Evolutionary conservation across 345 rosid genomes (phyloP).

Genomic region (Murraya koenigii): DNA sequence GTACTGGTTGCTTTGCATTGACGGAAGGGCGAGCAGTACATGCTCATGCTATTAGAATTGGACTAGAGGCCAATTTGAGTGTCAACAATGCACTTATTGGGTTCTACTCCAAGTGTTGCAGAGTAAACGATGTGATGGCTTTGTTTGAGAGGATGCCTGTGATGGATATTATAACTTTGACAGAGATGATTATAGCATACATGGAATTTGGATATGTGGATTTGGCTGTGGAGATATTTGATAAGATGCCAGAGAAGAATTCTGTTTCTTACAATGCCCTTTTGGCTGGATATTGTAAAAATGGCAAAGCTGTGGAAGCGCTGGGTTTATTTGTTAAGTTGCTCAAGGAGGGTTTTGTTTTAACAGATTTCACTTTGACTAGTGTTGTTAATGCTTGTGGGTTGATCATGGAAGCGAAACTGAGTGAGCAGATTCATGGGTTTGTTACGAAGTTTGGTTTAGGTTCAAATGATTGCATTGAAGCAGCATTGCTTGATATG

Average conservation of each 20-base stretch:
- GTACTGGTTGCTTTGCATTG: conserved; percentile 36
- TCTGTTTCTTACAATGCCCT: conserved; percentile 59
- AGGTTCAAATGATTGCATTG: conserved; percentile 50
- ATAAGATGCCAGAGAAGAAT: conserved; percentile 63
- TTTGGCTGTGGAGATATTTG: conserved; percentile 55
- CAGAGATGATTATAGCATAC: conserved; percentile 61
- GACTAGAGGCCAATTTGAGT: conserved; percentile 54
- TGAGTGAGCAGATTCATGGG: conserved; percentile 75
- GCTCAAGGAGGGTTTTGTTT: conserved; percentile 51
- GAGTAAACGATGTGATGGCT: conserved; percentile 36
- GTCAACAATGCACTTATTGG: conserved; percentile 63
- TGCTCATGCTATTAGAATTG: conserved; percentile 54
- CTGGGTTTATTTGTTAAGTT: conserved; percentile 49
- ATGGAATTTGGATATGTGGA: conserved; percentile 66
- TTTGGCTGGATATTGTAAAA: conserved; percentile 65
- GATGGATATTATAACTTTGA: conserved; percentile 62
- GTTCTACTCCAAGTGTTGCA: conserved; percentile 58
- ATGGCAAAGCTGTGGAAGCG: conserved; percentile 48
- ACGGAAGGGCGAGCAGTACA: conserved; percentile 64
- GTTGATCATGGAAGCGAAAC: conserved; percentile 33
- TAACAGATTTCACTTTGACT: conserved; percentile 64
- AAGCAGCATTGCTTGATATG: conserved; percentile 77
- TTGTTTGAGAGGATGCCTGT: conserved; percentile 50
- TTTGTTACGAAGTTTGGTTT: conserved; percentile 63
- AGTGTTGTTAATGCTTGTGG: conserved; percentile 68